Base-by-base conservation (phyloP, 225 moss, liverwort and hornwort species). In the Takakia lepidozioides region DNA sequence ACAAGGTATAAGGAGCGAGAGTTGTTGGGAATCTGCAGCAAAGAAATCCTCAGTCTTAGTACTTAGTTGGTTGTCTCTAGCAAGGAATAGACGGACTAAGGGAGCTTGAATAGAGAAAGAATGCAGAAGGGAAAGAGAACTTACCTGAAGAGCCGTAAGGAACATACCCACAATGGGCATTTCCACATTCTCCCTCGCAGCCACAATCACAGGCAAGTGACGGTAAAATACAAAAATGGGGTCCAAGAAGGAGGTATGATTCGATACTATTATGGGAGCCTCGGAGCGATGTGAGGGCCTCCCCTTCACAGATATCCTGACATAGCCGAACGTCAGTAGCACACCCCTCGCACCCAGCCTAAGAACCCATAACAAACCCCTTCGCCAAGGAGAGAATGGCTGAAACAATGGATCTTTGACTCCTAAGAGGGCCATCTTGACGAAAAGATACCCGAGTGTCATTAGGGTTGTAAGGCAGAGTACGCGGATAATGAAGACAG, bases 121-220 rank as follows among this genome's bases (percentile, higher is more conserved):
- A n/a, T n/a, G n/a, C n/a, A n/a, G n/a, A n/a, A n/a, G n/a, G n/a
- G n/a, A n/a, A n/a, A n/a, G n/a, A n/a, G n/a, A n/a, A n/a, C n/a
- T 17, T 46, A 76, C 81, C 56, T 81, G 81, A 32, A 81, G 57
- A 10, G 81, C 76, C 5, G 76, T 75, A 14, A 81, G 72, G 36
- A 76, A 81, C 62, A 76, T 63, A 39, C 81, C 81, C n/a, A 81
- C 59, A 28, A 81, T 62, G 28, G 81, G 81, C 81, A 81, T 81
- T 57, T 81, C 76, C 46, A 81, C 68, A 46, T 81, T 81, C 57
- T 76, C 81, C 60, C 69, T 81, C 6, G 81, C 76, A 0, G 72
- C 68, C 46, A 81, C 81, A 15, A 81, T 81, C 49, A 81, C 76
- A 3, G 81, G 81, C 62, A 81, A 57, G 48, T 81, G 81, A 9